These are phyloP conservation scores for Pseudocercospora pini-densiflorae DNA, from an alignment of 2,329 filamentous ascomycete genomes.

Conservation along the genomic window DNA sequence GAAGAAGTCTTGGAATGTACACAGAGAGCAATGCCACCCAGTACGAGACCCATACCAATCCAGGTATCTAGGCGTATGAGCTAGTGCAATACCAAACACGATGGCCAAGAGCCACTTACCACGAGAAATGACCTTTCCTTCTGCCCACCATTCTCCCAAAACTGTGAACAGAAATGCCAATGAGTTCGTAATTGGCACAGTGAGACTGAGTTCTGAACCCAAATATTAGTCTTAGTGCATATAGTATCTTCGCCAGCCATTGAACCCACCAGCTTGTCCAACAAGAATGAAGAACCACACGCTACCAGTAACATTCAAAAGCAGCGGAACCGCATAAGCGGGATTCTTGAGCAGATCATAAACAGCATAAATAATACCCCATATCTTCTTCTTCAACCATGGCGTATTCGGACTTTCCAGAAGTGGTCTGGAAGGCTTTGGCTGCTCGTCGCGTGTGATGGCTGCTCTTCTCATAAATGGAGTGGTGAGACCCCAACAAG, in stretches of 20 bases:
- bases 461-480: slow-evolving; percentile 87
- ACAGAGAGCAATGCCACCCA: slow-evolving; percentile 81
- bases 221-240: not conserved
- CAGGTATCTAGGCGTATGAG: slow-evolving; percentile 67
- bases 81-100: not conserved
- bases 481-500: slow-evolving; percentile 92
- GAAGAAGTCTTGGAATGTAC: slow-evolving; percentile 62
- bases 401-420: slow-evolving; percentile 53
- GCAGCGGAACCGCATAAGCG: slow-evolving; percentile 79
- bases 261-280: slow-evolving; percentile 78
- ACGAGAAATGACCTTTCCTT: slow-evolving; percentile 84
- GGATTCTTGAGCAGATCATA: slow-evolving; percentile 79
- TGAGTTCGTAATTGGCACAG: slow-evolving; percentile 93
- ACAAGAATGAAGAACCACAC: slow-evolving; percentile 97
- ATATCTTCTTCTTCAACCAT: slow-evolving; percentile 66
- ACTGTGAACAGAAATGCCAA: slow-evolving; percentile 96
- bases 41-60: slow-evolving; percentile 78
- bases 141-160: slow-evolving; percentile 91
- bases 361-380: slow-evolving; percentile 73
- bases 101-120: slow-evolving; percentile 54
- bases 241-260: not conserved
- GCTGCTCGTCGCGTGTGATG: slow-evolving; percentile 53
- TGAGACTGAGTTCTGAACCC: slow-evolving; percentile 78
- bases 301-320: slow-evolving; percentile 89
- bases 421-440: slow-evolving; percentile 56